These are phyloP conservation scores for Rosellinia necatrix DNA, from an alignment of 2,329 filamentous ascomycete species.

Conservation along the genomic window DNA sequence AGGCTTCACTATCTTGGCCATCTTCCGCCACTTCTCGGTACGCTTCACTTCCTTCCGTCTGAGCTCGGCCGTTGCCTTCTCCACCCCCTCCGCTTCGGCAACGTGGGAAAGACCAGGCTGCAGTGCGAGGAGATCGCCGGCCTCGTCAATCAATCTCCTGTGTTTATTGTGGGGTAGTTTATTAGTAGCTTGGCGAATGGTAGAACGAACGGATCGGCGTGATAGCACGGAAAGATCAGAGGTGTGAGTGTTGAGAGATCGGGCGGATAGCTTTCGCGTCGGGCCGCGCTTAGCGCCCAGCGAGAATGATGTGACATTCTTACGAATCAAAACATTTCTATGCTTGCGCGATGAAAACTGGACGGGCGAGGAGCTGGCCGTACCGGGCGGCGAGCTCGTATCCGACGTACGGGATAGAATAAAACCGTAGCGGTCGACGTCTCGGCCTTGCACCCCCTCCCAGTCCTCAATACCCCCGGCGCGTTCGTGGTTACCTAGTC, in stretches of 20 bases:
- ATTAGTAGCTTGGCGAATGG: constrained; percentile 63
- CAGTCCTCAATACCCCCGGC: constrained; percentile 69
- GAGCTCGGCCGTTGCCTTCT: constrained; percentile 57
- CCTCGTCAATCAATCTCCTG: constrained; percentile 65
- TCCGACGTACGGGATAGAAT: constrained; percentile 55
- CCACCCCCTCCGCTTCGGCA: constrained; percentile 58
- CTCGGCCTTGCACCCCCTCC: constrained; percentile 64
- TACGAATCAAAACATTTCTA: constrained; percentile 52
- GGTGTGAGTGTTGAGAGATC: constrained; percentile 62
- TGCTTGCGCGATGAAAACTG: constrained; percentile 50
- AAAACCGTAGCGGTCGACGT: constrained; percentile 72
- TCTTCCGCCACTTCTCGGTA: constrained; percentile 69
- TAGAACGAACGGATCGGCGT: constrained; percentile 57
- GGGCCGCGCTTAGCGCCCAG: constrained; percentile 51
- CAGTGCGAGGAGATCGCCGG: constrained; percentile 68
- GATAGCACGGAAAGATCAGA: constrained; percentile 58
- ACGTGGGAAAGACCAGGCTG: constrained; percentile 61
- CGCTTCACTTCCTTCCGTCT: constrained; percentile 67
- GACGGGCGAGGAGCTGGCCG: constrained; percentile 47
- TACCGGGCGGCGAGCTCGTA: constrained; percentile 41
- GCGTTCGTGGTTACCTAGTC: constrained; percentile 54
- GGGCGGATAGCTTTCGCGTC: constrained; percentile 60
- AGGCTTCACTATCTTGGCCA: constrained; percentile 62
- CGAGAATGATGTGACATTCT: constrained; percentile 44
- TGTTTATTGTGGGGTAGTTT: constrained; percentile 65